Evolutionary conservation across 352 stramenopile species (phyloP), one percentile per base, ranked within the genome.

Genomic region (Sclerospora graminicola): DNA sequence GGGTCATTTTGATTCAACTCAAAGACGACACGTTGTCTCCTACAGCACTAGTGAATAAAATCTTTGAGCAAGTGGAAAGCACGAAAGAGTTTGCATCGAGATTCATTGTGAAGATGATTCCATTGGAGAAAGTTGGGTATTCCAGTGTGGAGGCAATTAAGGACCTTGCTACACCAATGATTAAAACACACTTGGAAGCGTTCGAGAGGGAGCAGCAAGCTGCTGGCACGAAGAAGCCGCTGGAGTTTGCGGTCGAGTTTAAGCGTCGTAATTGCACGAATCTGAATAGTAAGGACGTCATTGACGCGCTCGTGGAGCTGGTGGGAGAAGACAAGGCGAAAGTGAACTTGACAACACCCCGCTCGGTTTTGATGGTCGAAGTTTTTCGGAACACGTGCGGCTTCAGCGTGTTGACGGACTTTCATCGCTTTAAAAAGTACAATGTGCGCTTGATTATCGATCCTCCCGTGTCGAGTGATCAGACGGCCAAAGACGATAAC

Each of bases 221-320:
- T 18, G 44, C 51, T 14, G 42, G 37, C 0, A 57, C 38, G 28
- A 45, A 68, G 6, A 48, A 61, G 4, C 55, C 45, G 7, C 41
- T 77, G 8, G 46, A 73, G 48, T 69, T 63, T 37, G 60, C 71
- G 1, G 74, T 89, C 10, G 77, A 89, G 44, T 75, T 89, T 40
- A 86, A 86, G 59, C 71, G 76, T 20, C 74, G 77, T 16, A 89
- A 87, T 48, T 89, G 74, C 51, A 82, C 66, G 8, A 68, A 80
- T 19, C 51, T 89, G 14, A 72, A 76, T 35, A 72, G 66, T 16
- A 82, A 75, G 62, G 74, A 89, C 32, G 69, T 84, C 32, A 87
- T 89, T 34, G 72, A 84, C 35, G 60, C 57, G 16, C 66, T 84
- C 19, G 77, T 66, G 15, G 65, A 66, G 13, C 37, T 84, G 35